Base-by-base conservation (phyloP, 768 basidiomycete genomes). In the Mycena polygramma region DNA sequence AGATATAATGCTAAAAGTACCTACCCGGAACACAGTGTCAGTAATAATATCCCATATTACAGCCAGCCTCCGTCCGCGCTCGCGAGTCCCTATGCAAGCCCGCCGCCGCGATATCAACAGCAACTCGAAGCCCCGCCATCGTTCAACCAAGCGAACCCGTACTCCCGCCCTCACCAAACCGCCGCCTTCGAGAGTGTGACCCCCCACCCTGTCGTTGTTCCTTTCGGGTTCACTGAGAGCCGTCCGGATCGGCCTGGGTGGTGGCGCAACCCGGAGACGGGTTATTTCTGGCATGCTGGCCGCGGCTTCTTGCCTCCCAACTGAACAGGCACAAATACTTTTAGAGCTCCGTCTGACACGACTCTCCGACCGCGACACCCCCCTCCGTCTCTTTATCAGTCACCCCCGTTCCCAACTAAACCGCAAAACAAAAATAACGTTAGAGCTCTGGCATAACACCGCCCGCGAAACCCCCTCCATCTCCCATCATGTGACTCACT, bases 251-350 rank as follows among this genome's bases (percentile, higher is more conserved):
- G 17, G 7, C 72, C 68, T 8, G 72, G 72, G 0, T 58, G 53
- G 57, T 67, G 60, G 60, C 60, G 60, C 36, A 70, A 73, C 37
- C 72, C 72, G 4, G 20, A 30, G 41, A 73, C 68, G 9, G 72
- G 72, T 15, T 67, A 55, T 60, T 52, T 73, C 39, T 73, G 72
- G 72, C 59, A 65, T 19, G 64, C 72, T 30, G 6, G 30, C 30
- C 30, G 30, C 30, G 30, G 30, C 30, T 30, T 30, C 30, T 30
- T 30, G 30, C 30, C 30, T 30, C 30, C 30, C 30, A 30, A 30
- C 30, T 30, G 30, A 30, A 30, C 3, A 30, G 3, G 6, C 30
- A 30, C 30, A 6, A 30, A 30, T 30, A 30, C 30, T 30, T 6
- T 3, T 30, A 30, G 30, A 30, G 30, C 30, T 6, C 30, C 30